These are phyloP conservation scores for Collybia sordida DNA, from an alignment of 768 basidiomycete species.

Conservation along the genomic window DNA sequence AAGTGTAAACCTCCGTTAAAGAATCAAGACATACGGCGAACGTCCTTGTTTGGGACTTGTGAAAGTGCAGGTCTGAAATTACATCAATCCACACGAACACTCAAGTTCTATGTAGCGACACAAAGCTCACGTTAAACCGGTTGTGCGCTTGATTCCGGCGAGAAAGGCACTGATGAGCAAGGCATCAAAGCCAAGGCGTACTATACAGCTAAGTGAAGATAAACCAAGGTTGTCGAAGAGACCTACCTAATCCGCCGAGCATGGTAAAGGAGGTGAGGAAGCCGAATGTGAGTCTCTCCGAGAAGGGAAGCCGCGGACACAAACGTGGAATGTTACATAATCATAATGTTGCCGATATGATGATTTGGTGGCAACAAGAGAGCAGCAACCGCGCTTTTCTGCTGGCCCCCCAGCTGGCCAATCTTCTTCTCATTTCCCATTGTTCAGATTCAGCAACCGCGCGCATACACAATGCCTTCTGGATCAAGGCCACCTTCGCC, in stretches of 20 bases:
- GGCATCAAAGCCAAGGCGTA: constrained; percentile 77
- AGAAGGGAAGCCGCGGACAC: too few relatives aligned
- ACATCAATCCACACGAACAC: not conserved
- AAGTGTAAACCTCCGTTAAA: not conserved
- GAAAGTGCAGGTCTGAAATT: constrained; percentile 65
- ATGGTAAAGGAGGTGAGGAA: constrained; percentile 31
- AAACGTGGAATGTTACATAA: constrained; percentile 13
- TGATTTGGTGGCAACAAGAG: constrained; percentile 3
- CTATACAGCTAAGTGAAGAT: constrained; percentile 21
- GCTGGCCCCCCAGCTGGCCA: constrained; percentile 6
- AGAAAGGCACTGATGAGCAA: constrained; percentile 78
- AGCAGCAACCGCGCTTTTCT: constrained; percentile 2
- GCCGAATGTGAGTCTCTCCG: constrained; percentile 9
- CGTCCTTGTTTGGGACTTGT: constrained; percentile 84
- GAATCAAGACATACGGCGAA: constrained; percentile 63
- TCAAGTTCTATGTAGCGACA: constrained; percentile 8
- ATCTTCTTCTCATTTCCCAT: constrained; percentile 2
- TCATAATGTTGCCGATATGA: not conserved
- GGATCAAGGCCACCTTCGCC: constrained; percentile 43
- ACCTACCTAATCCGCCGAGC: constrained; percentile 60
- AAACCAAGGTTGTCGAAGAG: not conserved
- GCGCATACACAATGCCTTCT: constrained; percentile 28
- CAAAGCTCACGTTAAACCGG: constrained; percentile 79
- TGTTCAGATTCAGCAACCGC: not conserved
- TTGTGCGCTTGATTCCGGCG: constrained; percentile 81